Evolutionary conservation across 768 basidiomycete genomes (phyloP), one percentile per base, ranked within the genome.

Genomic region (Boletus huronensis): DNA sequence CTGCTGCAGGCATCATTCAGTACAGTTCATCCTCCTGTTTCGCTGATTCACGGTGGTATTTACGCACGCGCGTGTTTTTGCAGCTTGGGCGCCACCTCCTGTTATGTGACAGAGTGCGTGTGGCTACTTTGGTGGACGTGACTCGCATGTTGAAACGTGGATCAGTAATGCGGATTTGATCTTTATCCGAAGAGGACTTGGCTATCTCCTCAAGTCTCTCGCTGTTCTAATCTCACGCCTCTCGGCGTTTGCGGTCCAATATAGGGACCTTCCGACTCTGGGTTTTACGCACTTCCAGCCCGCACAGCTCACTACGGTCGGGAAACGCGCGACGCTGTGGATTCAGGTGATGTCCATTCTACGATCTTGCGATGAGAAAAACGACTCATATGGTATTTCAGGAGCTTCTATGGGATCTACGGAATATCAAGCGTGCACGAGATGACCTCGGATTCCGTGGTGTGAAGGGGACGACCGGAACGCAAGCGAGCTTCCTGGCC

Each of bases 261-360:
- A 98, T 70, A 85, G 85, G 43, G 90, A 85, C 55, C 82, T 98
- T 36, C 94, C 97, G 1, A 93, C 95, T 0, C 81, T 99, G 31
- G 97, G 97, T 2, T 99, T 96, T 76, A 99, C 97, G 5, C 97
- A 99, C 71, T 99, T 94, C 78, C 97, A 99, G 72, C 95, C 97
- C 4, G 97, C 97, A 7, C 97, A 99, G 74, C 78, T 98, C 55
- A 98, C 96, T 0, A 99, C 97, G 3, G 96, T 99, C 28, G 97
- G 97, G 6, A 99, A 99, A 75, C 84, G 97, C 7, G 87, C 94
- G 0, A 97, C 94, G 0, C 75, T 98, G 26, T 99, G 97, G 97
- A 85, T 98, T 36, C 96, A 99, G 78, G 88, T 86, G 42, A 39
- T 38, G 70, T 64, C 41, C 49, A 34, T 45, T 47, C 42, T 45